A percentile compares a stretch with the other conserved stretches of the same genome.
phyloP scores from a whole-genome alignment of 768 basidiomycete genomes.

The Dictyophora rubrovolvata region DNA sequence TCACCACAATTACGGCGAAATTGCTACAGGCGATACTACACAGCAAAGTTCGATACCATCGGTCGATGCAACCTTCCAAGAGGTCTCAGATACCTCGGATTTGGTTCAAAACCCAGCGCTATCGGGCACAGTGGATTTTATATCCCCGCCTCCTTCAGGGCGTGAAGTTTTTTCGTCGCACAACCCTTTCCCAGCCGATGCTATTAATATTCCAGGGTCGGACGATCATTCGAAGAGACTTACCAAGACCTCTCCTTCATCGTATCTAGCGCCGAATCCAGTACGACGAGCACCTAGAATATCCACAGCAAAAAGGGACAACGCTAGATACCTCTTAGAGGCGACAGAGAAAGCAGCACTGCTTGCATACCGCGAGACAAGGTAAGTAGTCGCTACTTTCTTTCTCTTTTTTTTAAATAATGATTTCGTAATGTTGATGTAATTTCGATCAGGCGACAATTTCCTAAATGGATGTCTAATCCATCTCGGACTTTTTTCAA shows the following conservation, averaged over 20 bases:
- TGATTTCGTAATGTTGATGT: background rate
- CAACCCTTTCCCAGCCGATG: background rate
- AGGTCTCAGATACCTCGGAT: background rate
- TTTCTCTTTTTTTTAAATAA: background rate
- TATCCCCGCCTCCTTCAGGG: background rate
- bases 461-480: background rate
- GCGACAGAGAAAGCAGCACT: background rate
- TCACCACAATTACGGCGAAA: background rate
- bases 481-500: background rate
- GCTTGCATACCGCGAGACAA: background rate
- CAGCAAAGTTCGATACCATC: background rate
- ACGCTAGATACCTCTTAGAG: background rate
- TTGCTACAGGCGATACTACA: background rate
- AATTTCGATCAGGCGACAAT: background rate
- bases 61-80: too few relatives aligned
- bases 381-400: background rate
- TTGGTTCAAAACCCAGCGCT: background rate
- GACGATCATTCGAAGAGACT: background rate
- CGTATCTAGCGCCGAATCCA: slow-evolving; percentile 5
- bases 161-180: background rate
- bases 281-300: background rate
- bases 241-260: background rate
- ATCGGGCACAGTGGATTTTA: background rate
- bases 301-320: background rate
- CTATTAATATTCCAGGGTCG: background rate